Percentiles rank a stretch among this genome's conserved stretches.
phyloP scores from a whole-genome alignment of 2,329 filamentous ascomycete genomes.

The Stachybotrys chartarum region DNA sequence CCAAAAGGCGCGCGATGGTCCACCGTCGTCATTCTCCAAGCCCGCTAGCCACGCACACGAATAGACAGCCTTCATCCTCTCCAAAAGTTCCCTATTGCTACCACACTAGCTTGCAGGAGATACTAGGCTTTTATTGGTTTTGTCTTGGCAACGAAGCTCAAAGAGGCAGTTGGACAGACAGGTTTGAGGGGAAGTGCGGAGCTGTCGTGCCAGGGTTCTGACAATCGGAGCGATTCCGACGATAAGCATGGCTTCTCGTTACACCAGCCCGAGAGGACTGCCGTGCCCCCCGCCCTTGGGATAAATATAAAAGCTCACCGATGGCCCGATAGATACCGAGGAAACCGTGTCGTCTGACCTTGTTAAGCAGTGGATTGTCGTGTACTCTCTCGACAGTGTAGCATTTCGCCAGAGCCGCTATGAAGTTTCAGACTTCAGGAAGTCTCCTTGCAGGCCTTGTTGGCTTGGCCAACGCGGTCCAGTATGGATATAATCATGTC shows the following conservation, averaged over 20 bases:
- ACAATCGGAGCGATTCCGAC: background rate
- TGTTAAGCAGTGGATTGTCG: background rate
- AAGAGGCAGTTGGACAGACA: background rate
- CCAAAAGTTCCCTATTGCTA: background rate
- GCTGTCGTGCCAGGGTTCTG: background rate
- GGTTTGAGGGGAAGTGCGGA: background rate
- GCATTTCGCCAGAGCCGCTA: background rate
- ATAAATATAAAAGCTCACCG: background rate
- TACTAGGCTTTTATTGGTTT: background rate
- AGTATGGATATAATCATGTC: conserved; percentile 10
- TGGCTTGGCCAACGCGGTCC: conserved; percentile 2
- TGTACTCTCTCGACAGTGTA: background rate
- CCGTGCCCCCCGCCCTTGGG: background rate
- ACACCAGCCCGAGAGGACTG: background rate
- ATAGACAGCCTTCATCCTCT: background rate
- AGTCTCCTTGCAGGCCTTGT: conserved; percentile 3
- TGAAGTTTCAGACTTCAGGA: conserved; percentile 1
- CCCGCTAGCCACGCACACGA: background rate
- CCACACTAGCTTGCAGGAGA: background rate
- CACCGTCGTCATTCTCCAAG: background rate
- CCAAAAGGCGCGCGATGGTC: too few species aligned
- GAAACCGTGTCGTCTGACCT: background rate
- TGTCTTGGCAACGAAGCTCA: conserved; percentile 1
- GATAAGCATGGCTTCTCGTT: background rate
- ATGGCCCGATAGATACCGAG: background rate